Percentiles rank a stretch among this genome's conserved stretches.
phyloP scores from a whole-genome alignment of 2,329 filamentous ascomycete genomes.

The Bipolaris gigantea region DNA sequence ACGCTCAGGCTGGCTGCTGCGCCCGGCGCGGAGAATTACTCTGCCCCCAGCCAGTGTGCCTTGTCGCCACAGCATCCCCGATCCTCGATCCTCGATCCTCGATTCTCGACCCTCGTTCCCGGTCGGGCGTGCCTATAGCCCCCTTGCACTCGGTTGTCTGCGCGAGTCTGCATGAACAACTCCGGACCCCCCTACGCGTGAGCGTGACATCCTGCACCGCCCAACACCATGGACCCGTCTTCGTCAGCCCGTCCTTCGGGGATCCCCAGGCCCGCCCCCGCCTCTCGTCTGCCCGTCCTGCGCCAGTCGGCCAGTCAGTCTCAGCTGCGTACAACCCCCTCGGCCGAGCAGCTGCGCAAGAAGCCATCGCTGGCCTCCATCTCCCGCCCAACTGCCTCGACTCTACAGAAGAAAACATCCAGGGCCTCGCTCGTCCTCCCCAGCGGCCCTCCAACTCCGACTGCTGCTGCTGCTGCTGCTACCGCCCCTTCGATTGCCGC shows the following conservation, averaged over 20 bases:
- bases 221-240: slow-evolving; percentile 37
- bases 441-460: slow-evolving; percentile 15
- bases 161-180: slow-evolving; percentile 6
- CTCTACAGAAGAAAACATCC: slow-evolving; percentile 39
- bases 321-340: slow-evolving; percentile 48
- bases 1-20: slow-evolving; percentile 15
- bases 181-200: slow-evolving; percentile 3
- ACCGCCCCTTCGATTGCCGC: slow-evolving; percentile 7
- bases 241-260: slow-evolving; percentile 38
- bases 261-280: slow-evolving; percentile 52
- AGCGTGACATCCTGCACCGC: slow-evolving; percentile 14
- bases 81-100: slow-evolving; percentile 3
- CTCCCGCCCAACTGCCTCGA: slow-evolving; percentile 16
- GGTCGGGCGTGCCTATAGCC: slow-evolving; percentile 11
- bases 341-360: slow-evolving; percentile 49
- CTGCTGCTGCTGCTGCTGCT: slow-evolving; percentile 1
- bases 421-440: slow-evolving; percentile 33
- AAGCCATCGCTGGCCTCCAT: slow-evolving; percentile 36
- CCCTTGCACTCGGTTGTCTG: not conserved
- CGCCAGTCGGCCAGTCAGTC: slow-evolving; percentile 42
- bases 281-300: slow-evolving; percentile 58
- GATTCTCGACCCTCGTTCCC: slow-evolving; percentile 3
- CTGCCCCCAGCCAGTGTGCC: slow-evolving; percentile 7
- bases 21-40: slow-evolving; percentile 15
- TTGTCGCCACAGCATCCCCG: not conserved